phyloP scores from a whole-genome alignment of 1,284 basidiomycete species.

The Testicularia cyperi region DNA sequence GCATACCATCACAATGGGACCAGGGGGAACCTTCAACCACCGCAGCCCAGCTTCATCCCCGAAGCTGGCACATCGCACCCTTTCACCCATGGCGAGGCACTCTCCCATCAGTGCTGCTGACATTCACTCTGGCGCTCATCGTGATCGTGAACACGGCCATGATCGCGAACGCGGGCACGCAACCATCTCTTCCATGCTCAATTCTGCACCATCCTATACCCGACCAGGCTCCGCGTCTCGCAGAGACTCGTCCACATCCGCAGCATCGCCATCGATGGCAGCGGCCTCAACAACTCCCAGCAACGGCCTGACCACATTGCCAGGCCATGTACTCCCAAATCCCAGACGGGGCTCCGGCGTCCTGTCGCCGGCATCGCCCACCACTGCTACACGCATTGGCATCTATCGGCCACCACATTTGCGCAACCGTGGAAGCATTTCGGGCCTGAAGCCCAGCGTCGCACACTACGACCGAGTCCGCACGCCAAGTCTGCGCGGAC shows the following conservation, averaged over 20 bases:
- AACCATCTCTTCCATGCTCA: constrained; percentile 35
- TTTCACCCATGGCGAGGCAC: constrained; percentile 21
- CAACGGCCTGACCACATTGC: no score
- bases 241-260: constrained; percentile 33
- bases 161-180: constrained; percentile 21
- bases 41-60: constrained; percentile 24
- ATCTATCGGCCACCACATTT: constrained; percentile 50
- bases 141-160: constrained; percentile 11
- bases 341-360: constrained; percentile 32
- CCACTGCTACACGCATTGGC: constrained; percentile 21
- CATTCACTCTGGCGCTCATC: no score
- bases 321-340: constrained; percentile 33
- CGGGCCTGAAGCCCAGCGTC: constrained; percentile 37
- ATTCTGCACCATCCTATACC: constrained; percentile 1
- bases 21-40: no score
- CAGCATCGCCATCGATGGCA: no score
- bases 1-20: no score
- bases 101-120: constrained; percentile 18
- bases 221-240: constrained; percentile 23
- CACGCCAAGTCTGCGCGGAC: constrained; percentile 45
- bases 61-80: constrained; percentile 28
- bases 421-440: constrained; percentile 31
- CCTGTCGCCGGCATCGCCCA: constrained; percentile 28
- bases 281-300: no score
- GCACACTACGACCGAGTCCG: constrained; percentile 51